Conservation (phyloP, 129 eudicot species). For the Centrapalus pauciflorus region DNA sequence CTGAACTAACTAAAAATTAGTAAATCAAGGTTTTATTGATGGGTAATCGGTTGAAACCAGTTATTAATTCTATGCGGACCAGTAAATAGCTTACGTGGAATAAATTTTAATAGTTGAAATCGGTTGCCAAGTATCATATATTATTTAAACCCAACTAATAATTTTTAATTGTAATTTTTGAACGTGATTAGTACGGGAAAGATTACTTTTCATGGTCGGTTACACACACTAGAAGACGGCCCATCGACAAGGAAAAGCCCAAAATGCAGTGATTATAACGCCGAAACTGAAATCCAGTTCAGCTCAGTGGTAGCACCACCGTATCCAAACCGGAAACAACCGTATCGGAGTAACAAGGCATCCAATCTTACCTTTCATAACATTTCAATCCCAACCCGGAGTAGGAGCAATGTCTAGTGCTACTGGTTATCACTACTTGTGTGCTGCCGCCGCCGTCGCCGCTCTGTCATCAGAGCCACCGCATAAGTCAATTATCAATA, state of each 20-base stretch:
- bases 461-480: not conserved
- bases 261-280: slow-evolving; percentile 15
- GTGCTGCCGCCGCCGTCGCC: not conserved
- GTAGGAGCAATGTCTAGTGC: slow-evolving; percentile 18
- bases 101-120: no score
- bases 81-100: no score
- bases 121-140: no score
- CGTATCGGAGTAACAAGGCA: slow-evolving; percentile 6
- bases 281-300: not conserved
- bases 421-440: slow-evolving; percentile 8
- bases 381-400: not conserved
- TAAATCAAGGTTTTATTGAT: no score
- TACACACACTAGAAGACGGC: no score
- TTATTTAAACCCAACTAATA: no score
- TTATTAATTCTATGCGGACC: no score
- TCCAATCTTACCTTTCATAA: not conserved
- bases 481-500: not conserved
- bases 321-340: slow-evolving; percentile 16
- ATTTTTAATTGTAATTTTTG: no score
- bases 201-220: no score
- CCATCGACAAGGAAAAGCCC: slow-evolving; percentile 9
- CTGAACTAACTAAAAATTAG: no score
- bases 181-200: no score
- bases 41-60: no score
- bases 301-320: slow-evolving; percentile 11